phyloP scores from a whole-genome alignment of 2,329 filamentous ascomycete species.

The Paecilomyces sp. region DNA sequence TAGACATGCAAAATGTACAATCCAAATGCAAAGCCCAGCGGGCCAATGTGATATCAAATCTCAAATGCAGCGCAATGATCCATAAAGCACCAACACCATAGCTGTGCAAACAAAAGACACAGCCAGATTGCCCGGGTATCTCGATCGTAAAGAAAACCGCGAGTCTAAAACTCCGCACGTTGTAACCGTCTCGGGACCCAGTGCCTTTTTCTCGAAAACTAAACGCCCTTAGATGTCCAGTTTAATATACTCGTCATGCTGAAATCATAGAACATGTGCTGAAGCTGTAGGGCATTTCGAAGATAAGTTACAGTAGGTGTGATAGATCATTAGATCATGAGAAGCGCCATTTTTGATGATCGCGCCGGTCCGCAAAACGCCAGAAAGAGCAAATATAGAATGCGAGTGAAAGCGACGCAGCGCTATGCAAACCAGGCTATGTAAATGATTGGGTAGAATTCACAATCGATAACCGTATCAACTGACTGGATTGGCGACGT shows the following conservation, averaged over 20 bases:
- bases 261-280: background rate
- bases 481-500: constrained; percentile 18
- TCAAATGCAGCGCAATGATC: background rate
- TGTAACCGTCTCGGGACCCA: background rate
- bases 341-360: background rate
- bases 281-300: background rate
- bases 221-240: background rate
- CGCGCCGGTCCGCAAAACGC: background rate
- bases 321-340: background rate
- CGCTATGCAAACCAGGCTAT: background rate
- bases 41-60: background rate
- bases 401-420: background rate
- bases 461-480: constrained; percentile 20
- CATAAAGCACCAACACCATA: background rate
- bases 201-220: background rate
- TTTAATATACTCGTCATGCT: background rate
- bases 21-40: background rate
- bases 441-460: background rate
- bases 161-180: background rate
- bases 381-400: background rate
- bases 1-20: background rate
- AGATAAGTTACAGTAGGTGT: background rate
- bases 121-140: background rate
- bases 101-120: background rate
- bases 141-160: background rate